Conservation (phyloP, 106 monocot species). For the Allium cepa region DNA sequence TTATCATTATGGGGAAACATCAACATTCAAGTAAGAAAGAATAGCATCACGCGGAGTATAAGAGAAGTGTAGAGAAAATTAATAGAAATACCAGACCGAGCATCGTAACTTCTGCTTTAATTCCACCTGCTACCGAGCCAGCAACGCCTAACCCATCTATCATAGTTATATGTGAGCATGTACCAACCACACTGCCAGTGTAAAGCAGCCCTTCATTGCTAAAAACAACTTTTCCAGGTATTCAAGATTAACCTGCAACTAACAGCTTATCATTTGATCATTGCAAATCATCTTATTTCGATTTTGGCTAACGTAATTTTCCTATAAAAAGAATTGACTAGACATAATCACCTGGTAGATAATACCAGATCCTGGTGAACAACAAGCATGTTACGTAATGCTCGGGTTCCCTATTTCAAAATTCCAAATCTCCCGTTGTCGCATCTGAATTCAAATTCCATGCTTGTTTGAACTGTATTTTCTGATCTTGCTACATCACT, state of each 20-base stretch:
- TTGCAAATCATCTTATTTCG: too few relatives aligned
- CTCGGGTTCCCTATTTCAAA: slow-evolving; percentile 92
- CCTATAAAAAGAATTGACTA: too few relatives aligned
- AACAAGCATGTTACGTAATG: slow-evolving; percentile 96
- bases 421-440: slow-evolving; percentile 71
- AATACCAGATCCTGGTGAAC: slow-evolving; percentile 36
- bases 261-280: background rate
- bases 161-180: slow-evolving; percentile 96
- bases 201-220: slow-evolving; percentile 66
- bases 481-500: slow-evolving; percentile 81
- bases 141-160: slow-evolving; percentile 88
- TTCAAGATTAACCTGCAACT: slow-evolving; percentile 83
- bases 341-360: too few relatives aligned
- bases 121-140: slow-evolving; percentile 88
- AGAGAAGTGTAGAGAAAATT: too few relatives aligned
- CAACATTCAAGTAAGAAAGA: too few relatives aligned
- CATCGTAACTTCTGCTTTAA: slow-evolving; percentile 96
- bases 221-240: slow-evolving; percentile 91
- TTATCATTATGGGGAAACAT: too few relatives aligned
- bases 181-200: slow-evolving; percentile 90
- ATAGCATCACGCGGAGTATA: too few relatives aligned
- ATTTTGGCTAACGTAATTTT: too few relatives aligned
- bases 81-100: too few relatives aligned
- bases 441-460: too few relatives aligned
- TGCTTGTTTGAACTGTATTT: slow-evolving; percentile 78